These are phyloP conservation scores for Typha latifolia DNA, from an alignment of 176 grass and related monocot species.

Conservation along the genomic window DNA sequence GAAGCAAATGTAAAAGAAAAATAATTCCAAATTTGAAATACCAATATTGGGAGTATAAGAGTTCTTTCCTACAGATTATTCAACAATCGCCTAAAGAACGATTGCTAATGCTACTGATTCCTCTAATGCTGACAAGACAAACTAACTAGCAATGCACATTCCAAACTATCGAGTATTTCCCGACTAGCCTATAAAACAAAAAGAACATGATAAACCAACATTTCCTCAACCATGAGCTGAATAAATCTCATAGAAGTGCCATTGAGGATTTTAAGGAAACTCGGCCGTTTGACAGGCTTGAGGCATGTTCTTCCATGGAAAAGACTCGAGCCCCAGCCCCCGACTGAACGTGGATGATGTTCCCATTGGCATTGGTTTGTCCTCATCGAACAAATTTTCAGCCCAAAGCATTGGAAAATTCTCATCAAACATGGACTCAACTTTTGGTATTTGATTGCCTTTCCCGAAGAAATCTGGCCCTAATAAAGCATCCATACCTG, in stretches of 20 bases:
- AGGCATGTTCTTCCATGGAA: constrained; percentile 27
- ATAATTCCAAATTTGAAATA: background rate
- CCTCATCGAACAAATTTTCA: no score
- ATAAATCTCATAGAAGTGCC: background rate
- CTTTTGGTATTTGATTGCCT: no score
- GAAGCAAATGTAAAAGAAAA: no score
- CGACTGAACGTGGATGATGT: background rate
- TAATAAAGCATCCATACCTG: no score
- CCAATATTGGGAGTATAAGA: background rate
- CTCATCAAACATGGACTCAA: no score
- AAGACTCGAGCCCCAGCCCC: constrained; percentile 4
- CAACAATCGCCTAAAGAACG: background rate
- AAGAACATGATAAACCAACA: no score
- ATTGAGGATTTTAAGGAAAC: constrained; percentile 4
- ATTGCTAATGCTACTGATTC: background rate
- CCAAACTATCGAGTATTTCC: background rate
- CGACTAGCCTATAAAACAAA: no score
- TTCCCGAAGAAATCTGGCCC: no score
- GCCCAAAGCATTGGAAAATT: no score
- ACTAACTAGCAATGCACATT: background rate
- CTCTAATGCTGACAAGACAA: background rate
- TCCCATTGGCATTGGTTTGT: background rate
- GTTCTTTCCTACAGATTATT: background rate
- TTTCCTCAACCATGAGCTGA: background rate
- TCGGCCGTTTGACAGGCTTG: constrained; percentile 15